These are phyloP conservation scores for Eucalyptus victrix DNA, from an alignment of 345 rosid genomes.

Conservation along the genomic window DNA sequence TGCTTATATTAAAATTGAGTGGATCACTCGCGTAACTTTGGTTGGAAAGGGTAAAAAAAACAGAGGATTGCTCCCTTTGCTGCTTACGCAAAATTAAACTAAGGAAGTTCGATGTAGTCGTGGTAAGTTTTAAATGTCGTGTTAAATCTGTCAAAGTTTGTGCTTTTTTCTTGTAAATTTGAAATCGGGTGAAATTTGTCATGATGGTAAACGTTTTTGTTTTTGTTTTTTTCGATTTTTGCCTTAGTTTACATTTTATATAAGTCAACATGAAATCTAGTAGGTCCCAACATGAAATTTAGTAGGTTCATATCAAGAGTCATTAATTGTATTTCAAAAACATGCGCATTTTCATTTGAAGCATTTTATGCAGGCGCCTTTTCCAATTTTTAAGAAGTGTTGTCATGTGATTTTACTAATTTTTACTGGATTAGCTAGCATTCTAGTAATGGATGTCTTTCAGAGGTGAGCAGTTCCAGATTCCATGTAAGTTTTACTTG, in stretches of 20 bases:
- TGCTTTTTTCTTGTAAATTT: background rate
- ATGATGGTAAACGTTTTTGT: background rate
- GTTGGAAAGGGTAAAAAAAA: too few species aligned
- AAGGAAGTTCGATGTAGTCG: background rate
- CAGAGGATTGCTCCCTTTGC: background rate
- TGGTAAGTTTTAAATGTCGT: background rate
- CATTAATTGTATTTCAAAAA: background rate
- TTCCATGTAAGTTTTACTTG: too few species aligned
- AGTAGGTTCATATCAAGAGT: background rate
- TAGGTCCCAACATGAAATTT: background rate
- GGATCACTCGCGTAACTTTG: background rate
- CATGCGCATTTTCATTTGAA: background rate
- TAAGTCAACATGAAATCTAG: background rate
- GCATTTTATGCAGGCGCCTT: rapidly evolving
- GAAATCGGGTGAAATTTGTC: background rate
- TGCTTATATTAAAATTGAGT: background rate
- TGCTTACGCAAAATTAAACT: background rate
- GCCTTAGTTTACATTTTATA: background rate
- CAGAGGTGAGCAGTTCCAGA: rapidly evolving
- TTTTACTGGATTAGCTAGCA: background rate
- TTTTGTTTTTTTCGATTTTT: background rate
- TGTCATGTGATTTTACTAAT: background rate
- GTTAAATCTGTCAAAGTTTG: background rate
- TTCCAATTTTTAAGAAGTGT: background rate
- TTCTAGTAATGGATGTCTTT: too few species aligned